Conservation (phyloP, 129 eudicot species). For the Saussurea involucrata region DNA sequence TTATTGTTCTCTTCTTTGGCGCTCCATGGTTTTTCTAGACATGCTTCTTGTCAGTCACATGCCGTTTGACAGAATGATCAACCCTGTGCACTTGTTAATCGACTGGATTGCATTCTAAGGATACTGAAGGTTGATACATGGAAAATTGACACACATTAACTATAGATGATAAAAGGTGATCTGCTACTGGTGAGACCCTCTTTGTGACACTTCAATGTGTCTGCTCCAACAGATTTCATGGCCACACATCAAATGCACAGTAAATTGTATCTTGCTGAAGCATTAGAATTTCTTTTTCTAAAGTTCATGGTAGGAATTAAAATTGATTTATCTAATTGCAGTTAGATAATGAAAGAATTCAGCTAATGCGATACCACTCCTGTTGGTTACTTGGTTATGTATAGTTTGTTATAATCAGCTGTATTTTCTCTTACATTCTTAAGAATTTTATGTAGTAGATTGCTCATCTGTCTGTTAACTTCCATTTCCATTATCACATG, state of each 20-base stretch:
- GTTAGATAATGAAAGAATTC: conserved; percentile 11
- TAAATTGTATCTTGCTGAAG: neutral
- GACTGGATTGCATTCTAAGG: neutral
- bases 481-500: conserved; percentile 20
- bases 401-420: neutral
- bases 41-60: conserved; percentile 18
- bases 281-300: neutral
- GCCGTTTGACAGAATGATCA: neutral
- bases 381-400: neutral
- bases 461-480: neutral
- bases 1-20: neutral
- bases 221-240: neutral
- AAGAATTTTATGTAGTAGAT: neutral
- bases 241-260: neutral
- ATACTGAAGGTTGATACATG: neutral
- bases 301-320: neutral
- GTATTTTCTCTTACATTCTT: neutral
- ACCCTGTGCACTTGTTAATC: conserved; percentile 4
- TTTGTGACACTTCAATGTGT: neutral
- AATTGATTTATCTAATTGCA: neutral
- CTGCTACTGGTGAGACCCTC: conserved; percentile 9
- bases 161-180: conserved; percentile 3
- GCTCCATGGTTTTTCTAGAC: neutral
- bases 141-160: conserved; percentile 6
- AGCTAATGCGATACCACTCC: conserved; percentile 5